These are phyloP conservation scores for Colletotrichum costaricense DNA, from an alignment of 2,329 filamentous ascomycete species.

Conservation along the genomic window DNA sequence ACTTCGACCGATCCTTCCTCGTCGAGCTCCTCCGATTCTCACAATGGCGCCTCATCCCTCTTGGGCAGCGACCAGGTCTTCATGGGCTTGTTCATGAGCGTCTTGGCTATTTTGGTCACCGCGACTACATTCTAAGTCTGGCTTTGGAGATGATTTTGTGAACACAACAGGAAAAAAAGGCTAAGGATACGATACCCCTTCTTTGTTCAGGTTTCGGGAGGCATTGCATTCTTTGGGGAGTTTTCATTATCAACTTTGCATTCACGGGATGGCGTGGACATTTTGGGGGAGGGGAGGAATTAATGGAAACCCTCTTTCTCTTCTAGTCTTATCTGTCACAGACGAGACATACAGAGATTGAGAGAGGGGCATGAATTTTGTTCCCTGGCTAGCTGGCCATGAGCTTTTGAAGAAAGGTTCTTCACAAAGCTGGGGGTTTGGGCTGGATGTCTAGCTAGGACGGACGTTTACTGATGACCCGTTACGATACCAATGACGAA, in stretches of 20 bases:
- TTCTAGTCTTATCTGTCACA: background rate
- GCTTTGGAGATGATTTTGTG: background rate
- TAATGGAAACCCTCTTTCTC: background rate
- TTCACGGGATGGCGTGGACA: background rate
- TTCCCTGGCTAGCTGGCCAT: background rate
- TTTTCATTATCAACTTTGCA: background rate
- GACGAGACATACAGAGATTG: background rate
- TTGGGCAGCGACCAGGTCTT: background rate
- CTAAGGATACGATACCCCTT: background rate
- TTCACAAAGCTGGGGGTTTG: background rate
- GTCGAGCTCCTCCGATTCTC: constrained; percentile 7
- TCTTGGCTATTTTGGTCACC: constrained; percentile 10
- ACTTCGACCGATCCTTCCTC: background rate
- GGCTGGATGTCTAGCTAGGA: background rate
- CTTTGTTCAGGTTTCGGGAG: background rate
- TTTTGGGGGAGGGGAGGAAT: background rate
- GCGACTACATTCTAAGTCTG: background rate
- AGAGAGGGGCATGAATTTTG: background rate
- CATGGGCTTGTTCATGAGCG: constrained; percentile 2
- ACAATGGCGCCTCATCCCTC: constrained; percentile 3
- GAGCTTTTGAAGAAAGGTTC: background rate
- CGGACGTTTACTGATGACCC: constrained; percentile 8
- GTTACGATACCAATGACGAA: constrained; percentile 31
- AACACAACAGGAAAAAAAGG: background rate
- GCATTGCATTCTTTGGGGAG: background rate